Evolutionary conservation across 1,139 yeast species (phyloP).

Genomic region (Candida dubliniensis): DNA sequence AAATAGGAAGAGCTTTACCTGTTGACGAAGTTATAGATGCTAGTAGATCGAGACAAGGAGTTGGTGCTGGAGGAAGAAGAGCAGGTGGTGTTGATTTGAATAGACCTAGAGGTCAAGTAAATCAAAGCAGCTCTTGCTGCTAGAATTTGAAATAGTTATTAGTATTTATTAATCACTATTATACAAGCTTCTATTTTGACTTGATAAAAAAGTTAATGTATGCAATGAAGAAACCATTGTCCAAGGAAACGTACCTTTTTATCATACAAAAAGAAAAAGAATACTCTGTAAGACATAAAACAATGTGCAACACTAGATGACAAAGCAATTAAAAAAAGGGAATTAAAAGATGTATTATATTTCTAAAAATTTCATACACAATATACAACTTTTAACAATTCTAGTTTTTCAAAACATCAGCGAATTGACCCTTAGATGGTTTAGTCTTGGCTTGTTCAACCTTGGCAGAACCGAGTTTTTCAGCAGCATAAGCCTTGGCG

Average conservation of each 20-base stretch:
- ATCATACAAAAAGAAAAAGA: too few species aligned
- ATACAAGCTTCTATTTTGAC: not conserved
- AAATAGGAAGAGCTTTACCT: slow-evolving; percentile 41
- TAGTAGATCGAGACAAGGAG: slow-evolving; percentile 28
- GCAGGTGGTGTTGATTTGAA: slow-evolving; percentile 44
- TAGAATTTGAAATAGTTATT: slow-evolving; percentile 2
- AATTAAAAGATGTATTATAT: not conserved
- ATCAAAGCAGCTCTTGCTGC: slow-evolving; percentile 30
- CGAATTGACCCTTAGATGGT: slow-evolving; percentile 75
- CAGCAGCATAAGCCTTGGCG: slow-evolving; percentile 94
- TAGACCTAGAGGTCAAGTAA: slow-evolving; percentile 27
- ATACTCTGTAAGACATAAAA: too few species aligned
- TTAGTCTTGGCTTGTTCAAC: slow-evolving; percentile 60
- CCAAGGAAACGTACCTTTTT: too few species aligned
- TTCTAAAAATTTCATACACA: not conserved
- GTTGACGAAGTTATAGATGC: slow-evolving; percentile 39
- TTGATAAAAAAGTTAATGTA: too few species aligned
- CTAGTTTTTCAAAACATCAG: slow-evolving; percentile 60
- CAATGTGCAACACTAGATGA: too few species aligned
- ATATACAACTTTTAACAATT: not conserved
- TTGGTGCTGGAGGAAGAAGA: slow-evolving; percentile 21
- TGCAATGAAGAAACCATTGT: too few species aligned
- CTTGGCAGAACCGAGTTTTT: slow-evolving; percentile 87
- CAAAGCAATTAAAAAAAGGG: too few species aligned
- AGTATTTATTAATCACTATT: not conserved